Evolutionary conservation across 345 rosid species (phyloP), one percentile per base, ranked within the genome.

Genomic region (Eucalyptus urophylla): DNA sequence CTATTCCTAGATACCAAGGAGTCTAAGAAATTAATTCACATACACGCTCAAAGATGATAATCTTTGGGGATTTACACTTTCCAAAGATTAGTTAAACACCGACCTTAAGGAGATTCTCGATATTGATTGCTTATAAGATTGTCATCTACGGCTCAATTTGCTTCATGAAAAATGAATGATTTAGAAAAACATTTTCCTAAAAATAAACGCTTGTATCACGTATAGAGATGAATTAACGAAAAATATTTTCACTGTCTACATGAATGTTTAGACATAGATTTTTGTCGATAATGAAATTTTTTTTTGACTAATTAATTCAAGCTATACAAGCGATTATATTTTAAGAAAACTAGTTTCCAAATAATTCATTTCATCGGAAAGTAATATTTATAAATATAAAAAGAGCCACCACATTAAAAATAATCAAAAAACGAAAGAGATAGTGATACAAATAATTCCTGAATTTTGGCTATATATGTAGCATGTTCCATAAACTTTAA

Each of bases 181-280:
- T 27, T 62, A 7, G 3, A 62, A 62, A 60, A 62, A 29, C 1
- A 11, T 6, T 14, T 62, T 27, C 4, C 16, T 12, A 62, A 62
- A 62, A 27, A 62, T 62, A 6, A 13, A 12, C 0, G 1, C 17
- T 62, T 62, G 1, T 14, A 62, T 62, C 33, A 29, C 1, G 0
- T 27, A 62, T 1, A 62, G 3, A 62, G 31, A 62, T 27, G 31
- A 13, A 62, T 29, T 29, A 13, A 13, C 0, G 8, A 62, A 62
- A 62, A 29, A 13, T 62, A 62, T 62, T 27, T 27, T 62, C 8
- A 62, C 15, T 4, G 3, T 62, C 31, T 29, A 29, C 17, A 62
- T 27, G 15, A 29, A 27, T 27, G 15, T 62, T 29, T 62, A 62
- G 69, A 62, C 8, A 29, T 62, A 62, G 69, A 62, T 29, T 62